Conservation (phyloP, 768 basidiomycete species). For the Scleroderma citrinum region DNA sequence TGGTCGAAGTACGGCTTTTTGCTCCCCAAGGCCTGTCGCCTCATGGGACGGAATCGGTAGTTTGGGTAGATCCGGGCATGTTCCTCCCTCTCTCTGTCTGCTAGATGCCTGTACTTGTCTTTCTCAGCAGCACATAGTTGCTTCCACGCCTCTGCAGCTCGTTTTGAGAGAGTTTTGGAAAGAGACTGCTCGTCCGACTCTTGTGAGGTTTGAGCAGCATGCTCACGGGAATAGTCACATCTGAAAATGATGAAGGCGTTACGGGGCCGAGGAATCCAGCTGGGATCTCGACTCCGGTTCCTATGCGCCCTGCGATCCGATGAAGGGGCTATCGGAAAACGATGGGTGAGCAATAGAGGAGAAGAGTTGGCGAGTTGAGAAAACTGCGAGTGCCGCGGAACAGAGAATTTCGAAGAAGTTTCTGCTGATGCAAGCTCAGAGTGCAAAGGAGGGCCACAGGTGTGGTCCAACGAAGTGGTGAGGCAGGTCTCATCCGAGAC, state of each 20-base stretch:
- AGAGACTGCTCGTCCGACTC: constrained; percentile 28
- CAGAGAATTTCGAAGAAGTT: background rate
- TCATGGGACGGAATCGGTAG: constrained; percentile 59
- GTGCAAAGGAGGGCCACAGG: constrained; percentile 3
- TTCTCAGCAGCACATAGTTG: constrained; percentile 44
- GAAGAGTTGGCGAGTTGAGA: background rate
- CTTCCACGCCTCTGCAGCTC: constrained; percentile 74
- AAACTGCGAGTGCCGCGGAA: background rate
- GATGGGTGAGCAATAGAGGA: background rate
- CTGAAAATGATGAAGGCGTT: constrained; percentile 74
- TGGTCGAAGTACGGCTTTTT: constrained; percentile 14
- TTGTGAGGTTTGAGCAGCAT: constrained; percentile 29
- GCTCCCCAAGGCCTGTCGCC: constrained; percentile 25
- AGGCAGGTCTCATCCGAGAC: constrained; percentile 14
- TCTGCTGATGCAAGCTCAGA: constrained; percentile 14
- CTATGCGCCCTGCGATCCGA: constrained; percentile 34
- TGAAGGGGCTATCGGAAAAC: constrained; percentile 25
- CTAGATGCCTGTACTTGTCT: constrained; percentile 45
- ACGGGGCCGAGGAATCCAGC: constrained; percentile 61
- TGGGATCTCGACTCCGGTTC: constrained; percentile 42
- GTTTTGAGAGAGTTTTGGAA: constrained; percentile 62
- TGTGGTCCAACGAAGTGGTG: constrained; percentile 1
- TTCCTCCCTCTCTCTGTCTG: constrained; percentile 49
- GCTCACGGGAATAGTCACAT: constrained; percentile 51
- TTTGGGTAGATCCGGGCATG: constrained; percentile 54